Percentiles rank a stretch among this genome's conserved stretches.
Evolutionary conservation across 306 rosid genomes (phyloP).

Genomic region (Cucumis hystrix): DNA sequence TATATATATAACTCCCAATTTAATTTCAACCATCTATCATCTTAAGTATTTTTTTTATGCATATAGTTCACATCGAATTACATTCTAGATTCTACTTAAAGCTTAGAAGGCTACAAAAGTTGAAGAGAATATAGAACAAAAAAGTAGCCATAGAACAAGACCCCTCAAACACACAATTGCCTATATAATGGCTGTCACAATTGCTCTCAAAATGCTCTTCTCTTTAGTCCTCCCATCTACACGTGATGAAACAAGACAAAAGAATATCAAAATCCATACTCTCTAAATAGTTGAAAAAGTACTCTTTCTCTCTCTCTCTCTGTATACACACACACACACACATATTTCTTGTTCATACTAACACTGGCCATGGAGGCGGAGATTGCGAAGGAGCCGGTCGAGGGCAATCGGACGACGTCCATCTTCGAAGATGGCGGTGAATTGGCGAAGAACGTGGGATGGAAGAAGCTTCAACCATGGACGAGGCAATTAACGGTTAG

Average conservation of each 20-base stretch:
- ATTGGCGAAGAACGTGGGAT: neutral
- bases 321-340: neutral
- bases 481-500: constrained; percentile 59
- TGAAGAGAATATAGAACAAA: neutral
- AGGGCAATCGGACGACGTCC: constrained; percentile 9
- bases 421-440: neutral
- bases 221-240: neutral
- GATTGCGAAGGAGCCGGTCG: constrained; percentile 8
- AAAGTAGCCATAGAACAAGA: neutral
- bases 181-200: neutral
- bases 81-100: neutral
- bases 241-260: neutral
- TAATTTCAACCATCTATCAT: neutral
- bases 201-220: neutral
- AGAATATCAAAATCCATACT: neutral
- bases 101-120: neutral
- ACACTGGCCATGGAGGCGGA: constrained; percentile 1
- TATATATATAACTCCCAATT: neutral
- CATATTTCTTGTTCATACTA: neutral
- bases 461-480: constrained; percentile 33
- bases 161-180: neutral
- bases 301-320: no score
- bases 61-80: neutral
- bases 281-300: neutral
- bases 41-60: neutral